phyloP scores from a whole-genome alignment of 1,284 basidiomycete species.

The Fistulinella cinereoalba region DNA sequence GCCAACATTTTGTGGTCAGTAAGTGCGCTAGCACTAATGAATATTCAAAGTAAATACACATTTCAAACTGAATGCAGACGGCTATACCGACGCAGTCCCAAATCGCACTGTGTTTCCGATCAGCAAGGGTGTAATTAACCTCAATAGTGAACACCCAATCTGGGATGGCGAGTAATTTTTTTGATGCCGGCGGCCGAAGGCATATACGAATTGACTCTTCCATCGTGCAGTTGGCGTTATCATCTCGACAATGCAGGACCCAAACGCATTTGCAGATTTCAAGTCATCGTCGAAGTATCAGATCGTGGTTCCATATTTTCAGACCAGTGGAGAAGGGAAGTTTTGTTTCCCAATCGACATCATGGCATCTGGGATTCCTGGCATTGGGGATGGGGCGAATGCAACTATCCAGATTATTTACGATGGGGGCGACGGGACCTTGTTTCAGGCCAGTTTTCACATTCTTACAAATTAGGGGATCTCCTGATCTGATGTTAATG shows the following conservation, averaged over 20 bases:
- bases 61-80: constrained; percentile 37
- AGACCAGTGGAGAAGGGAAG: constrained; percentile 44
- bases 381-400: constrained; percentile 46
- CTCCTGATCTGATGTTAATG: neutral
- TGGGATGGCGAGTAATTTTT: constrained; percentile 36
- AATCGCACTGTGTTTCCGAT: constrained; percentile 59
- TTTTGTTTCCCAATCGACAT: constrained; percentile 57
- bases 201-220: constrained; percentile 5
- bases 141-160: constrained; percentile 40
- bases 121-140: constrained; percentile 40
- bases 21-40: neutral
- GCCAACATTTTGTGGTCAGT: constrained; percentile 47
- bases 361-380: constrained; percentile 41
- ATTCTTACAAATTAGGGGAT: neutral
- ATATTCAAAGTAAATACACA: too few species aligned
- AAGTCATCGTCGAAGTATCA: constrained; percentile 38
- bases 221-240: constrained; percentile 37
- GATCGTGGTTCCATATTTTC: constrained; percentile 41
- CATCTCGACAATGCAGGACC: constrained; percentile 45
- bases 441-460: constrained; percentile 46
- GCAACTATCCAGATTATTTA: constrained; percentile 48
- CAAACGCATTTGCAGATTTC: constrained; percentile 55
- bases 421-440: constrained; percentile 49
- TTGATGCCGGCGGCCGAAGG: neutral
- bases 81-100: constrained; percentile 41